Evolutionary conservation across 2,329 filamentous ascomycete genomes (phyloP).

Genomic region (Penicillium glabrum): DNA sequence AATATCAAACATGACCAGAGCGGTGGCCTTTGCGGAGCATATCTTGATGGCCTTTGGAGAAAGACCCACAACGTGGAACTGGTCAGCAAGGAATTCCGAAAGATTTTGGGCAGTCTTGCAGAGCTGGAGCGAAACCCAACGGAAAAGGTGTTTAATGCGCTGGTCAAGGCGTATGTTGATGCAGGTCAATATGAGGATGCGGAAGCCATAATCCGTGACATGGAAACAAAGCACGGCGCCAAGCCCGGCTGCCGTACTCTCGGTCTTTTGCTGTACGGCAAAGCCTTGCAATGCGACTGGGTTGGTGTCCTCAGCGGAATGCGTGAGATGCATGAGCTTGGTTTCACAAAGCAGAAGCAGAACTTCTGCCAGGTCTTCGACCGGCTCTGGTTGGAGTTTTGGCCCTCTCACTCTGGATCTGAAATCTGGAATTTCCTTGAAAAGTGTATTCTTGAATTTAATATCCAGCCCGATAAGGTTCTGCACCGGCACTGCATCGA

Average conservation of each 20-base stretch:
- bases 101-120: conserved; percentile 27
- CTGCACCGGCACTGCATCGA: conserved; percentile 42
- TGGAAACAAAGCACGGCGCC: conserved; percentile 31
- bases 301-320: conserved; percentile 39
- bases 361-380: conserved; percentile 38
- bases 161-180: conserved; percentile 41
- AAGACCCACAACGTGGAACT: conserved; percentile 40
- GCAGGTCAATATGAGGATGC: conserved; percentile 37
- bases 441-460: conserved; percentile 35
- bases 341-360: conserved; percentile 26
- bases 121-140: conserved; percentile 33
- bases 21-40: conserved; percentile 38
- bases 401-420: conserved; percentile 34
- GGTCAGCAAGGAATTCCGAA: conserved; percentile 34
- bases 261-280: conserved; percentile 38
- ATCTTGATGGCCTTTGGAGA: conserved; percentile 39
- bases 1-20: conserved; percentile 33
- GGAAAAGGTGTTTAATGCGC: conserved; percentile 41
- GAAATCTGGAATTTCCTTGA: conserved; percentile 39
- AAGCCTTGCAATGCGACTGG: conserved; percentile 42
- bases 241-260: conserved; percentile 34
- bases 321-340: conserved; percentile 36
- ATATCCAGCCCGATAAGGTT: conserved; percentile 38
- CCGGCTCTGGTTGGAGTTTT: conserved; percentile 44
- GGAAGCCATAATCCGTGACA: conserved; percentile 35